Percentiles rank a stretch among this genome's conserved stretches.
phyloP scores from a whole-genome alignment of 768 basidiomycete species.

The Termitomyces sp. region DNA sequence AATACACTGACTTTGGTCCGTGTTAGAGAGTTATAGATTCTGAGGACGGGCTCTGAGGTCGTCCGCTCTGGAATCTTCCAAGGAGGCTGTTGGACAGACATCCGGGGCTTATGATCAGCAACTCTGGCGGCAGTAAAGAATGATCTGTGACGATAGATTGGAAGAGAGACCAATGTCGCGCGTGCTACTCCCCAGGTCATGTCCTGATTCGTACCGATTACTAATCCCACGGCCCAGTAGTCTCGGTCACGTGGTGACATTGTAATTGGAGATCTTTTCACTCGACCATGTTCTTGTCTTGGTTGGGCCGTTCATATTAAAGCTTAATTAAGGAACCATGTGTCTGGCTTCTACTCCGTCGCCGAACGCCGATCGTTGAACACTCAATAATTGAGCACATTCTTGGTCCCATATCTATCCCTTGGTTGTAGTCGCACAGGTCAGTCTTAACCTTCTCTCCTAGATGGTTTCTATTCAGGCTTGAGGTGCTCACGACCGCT shows the following conservation, averaged over 20 bases:
- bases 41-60: slow-evolving; percentile 57
- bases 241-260: not conserved
- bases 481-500: not conserved
- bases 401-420: not conserved
- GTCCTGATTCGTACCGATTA: slow-evolving; percentile 6
- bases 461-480: not conserved
- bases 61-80: slow-evolving; percentile 46
- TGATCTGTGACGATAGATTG: slow-evolving; percentile 10
- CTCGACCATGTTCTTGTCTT: not conserved
- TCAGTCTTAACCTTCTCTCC: too few species aligned
- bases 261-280: too few species aligned
- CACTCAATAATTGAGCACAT: too few species aligned
- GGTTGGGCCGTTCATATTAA: not conserved
- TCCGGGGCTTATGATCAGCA: slow-evolving; percentile 17
- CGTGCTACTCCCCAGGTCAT: slow-evolving; percentile 17
- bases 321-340: not conserved
- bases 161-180: slow-evolving; percentile 12
- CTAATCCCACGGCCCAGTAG: not conserved
- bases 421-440: too few species aligned
- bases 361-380: not conserved
- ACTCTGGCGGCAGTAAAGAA: slow-evolving; percentile 1
- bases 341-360: not conserved
- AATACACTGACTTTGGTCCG: slow-evolving; percentile 66
- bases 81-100: slow-evolving; percentile 56
- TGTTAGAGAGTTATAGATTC: slow-evolving; percentile 91